These are phyloP conservation scores for Corynascus novoguineensis DNA, from an alignment of 495 filamentous ascomycete species.

Conservation along the genomic window DNA sequence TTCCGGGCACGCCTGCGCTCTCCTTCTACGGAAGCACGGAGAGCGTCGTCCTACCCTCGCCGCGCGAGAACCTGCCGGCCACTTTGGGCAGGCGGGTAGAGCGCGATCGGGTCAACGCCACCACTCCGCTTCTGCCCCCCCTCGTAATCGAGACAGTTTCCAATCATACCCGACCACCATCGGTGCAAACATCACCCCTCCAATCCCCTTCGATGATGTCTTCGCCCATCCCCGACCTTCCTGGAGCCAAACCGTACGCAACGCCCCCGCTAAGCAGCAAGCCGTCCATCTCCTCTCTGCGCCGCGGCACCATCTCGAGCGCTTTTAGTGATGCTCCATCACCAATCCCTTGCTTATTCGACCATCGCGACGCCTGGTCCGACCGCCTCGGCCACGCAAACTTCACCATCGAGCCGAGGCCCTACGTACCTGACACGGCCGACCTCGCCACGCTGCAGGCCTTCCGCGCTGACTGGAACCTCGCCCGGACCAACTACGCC, in stretches of 20 bases:
- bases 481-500: slow-evolving; percentile 72
- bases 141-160: slow-evolving; percentile 53
- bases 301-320: slow-evolving; percentile 37
- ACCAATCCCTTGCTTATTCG: slow-evolving; percentile 53
- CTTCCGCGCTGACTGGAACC: slow-evolving; percentile 73
- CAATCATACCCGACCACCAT: slow-evolving; percentile 29
- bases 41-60: slow-evolving; percentile 34
- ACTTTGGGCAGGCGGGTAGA: slow-evolving; percentile 48
- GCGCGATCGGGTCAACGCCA: slow-evolving; percentile 57
- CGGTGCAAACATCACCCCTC: slow-evolving; percentile 64
- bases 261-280: slow-evolving; percentile 77
- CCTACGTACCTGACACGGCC: slow-evolving; percentile 62
- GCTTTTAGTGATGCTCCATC: slow-evolving; percentile 34
- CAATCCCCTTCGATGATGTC: slow-evolving; percentile 66
- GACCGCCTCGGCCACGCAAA: slow-evolving; percentile 83
- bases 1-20: slow-evolving; percentile 61
- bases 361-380: slow-evolving; percentile 73
- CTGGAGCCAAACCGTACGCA: slow-evolving; percentile 40
- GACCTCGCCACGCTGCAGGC: slow-evolving; percentile 55
- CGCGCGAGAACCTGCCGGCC: slow-evolving; percentile 56
- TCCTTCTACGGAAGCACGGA: slow-evolving; percentile 60
- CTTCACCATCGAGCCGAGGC: slow-evolving; percentile 79
- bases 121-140: slow-evolving; percentile 78
- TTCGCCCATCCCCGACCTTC: slow-evolving; percentile 24
- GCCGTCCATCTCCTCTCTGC: slow-evolving; percentile 73